Percentiles rank a stretch among this genome's conserved stretches.
phyloP scores from a whole-genome alignment of 805 yeast species.

The Lachancea thermotolerans region DNA sequence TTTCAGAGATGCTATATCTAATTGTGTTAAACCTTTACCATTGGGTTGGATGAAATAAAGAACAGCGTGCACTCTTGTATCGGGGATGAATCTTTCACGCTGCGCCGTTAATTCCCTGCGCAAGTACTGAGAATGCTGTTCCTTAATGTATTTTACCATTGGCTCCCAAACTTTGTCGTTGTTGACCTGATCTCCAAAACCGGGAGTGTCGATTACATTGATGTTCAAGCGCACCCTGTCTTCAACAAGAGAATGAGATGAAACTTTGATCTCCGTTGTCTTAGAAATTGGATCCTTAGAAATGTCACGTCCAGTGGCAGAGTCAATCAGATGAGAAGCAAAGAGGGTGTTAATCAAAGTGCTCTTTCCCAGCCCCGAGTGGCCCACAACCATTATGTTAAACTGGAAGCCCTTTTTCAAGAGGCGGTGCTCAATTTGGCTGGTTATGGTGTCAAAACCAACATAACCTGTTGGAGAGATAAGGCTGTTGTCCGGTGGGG shows the following conservation, averaged over 20 bases:
- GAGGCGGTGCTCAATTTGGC: conserved; percentile 88
- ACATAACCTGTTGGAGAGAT: conserved; percentile 69
- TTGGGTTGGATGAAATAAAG: conserved; percentile 88
- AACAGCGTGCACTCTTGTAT: conserved; percentile 90
- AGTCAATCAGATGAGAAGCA: conserved; percentile 67
- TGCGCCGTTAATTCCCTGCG: conserved; percentile 93
- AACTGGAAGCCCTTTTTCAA: conserved; percentile 91
- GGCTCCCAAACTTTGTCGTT: conserved; percentile 98
- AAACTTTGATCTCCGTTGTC: conserved; percentile 77
- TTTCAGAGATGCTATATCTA: conserved; percentile 77
- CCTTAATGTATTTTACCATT: conserved; percentile 86
- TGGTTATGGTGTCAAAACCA: conserved; percentile 94
- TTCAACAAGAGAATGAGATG: conserved; percentile 67
- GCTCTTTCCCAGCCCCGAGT: conserved; percentile 90
- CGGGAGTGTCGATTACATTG: conserved; percentile 94
- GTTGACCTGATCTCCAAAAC: conserved; percentile 94
- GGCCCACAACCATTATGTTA: conserved; percentile 90
- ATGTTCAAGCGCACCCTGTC: conserved; percentile 81
- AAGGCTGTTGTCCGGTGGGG: background rate
- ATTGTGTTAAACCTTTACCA: conserved; percentile 72
- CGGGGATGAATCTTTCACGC: conserved; percentile 74
- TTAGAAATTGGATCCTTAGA: conserved; percentile 69
- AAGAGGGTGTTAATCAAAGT: conserved; percentile 88
- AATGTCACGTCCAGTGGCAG: conserved; percentile 59
- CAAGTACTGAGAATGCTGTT: conserved; percentile 84